Base-by-base conservation (phyloP, 2,329 filamentous ascomycete genomes). In the Tolypocladium paradoxum region DNA sequence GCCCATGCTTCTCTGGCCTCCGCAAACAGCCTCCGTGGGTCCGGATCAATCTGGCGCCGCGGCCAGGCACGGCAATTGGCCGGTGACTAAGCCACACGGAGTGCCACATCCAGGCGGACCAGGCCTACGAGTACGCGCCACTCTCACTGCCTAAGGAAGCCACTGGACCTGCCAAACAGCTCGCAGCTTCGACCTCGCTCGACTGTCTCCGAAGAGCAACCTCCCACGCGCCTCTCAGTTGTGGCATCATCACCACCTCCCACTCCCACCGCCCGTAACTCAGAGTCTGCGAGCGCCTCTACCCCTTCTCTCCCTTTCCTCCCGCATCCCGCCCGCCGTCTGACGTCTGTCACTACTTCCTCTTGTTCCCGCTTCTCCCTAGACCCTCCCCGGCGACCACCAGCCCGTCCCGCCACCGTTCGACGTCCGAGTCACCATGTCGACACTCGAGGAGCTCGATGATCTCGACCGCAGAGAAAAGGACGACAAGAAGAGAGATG, bases 391-490 rank as follows among this genome's bases (percentile, higher is more conserved):
- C 43, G 3, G 24, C 22, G 43, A 12, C 29, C 43, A 18, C 27
- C 27, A 31, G n/a, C 43, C 27, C 18, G 36, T 37, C 5, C 36
- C 6, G 36, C 36, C 36, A 20, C 36, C 18, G 20, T 37, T 37
- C 36, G 20, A 43, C 27, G 43, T 20, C 16, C 18, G 18, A 43
- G 40, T 33, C 51, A 77, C 58, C 69, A 95, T 95, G 90, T 90
- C 90, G 62, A 93, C 88, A 62, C 84, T 95, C 65, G 90, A 95
- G 76, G 90, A 95, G 76, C 86, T 95, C 67, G 89, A 95, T 68
- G 88, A 91, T 70, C 79, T 95, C 70, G 87, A 93, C 76, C 86
- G 85, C 72, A 83, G 85, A 71, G 82, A 83, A 70, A 85, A 83
- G 76, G 84, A 89, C 64, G 84, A 90, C 69, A 85, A 83, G 62